Percentiles rank a stretch among this genome's conserved stretches.
These are phyloP conservation scores for Tephrocybe sp. DNA, from an alignment of 768 basidiomycete genomes.

Conservation along the genomic window DNA sequence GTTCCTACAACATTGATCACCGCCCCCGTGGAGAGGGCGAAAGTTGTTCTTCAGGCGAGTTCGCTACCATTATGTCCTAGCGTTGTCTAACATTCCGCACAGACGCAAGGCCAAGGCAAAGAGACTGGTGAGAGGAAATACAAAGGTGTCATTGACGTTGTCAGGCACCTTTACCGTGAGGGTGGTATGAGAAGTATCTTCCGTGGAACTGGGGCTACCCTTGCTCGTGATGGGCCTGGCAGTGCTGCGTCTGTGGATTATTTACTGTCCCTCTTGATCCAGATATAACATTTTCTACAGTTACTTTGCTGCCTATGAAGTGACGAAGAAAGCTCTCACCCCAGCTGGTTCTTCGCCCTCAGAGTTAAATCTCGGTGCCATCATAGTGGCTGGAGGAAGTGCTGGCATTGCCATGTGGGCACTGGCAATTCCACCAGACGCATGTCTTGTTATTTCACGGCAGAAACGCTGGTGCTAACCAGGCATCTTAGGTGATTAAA, in stretches of 20 bases:
- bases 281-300: slow-evolving; percentile 36
- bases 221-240: slow-evolving; percentile 94
- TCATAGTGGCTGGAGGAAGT: slow-evolving; percentile 89
- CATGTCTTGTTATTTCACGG: slow-evolving; percentile 35
- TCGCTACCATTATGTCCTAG: neutral
- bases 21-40: slow-evolving; percentile 96
- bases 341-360: slow-evolving; percentile 78
- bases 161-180: slow-evolving; percentile 88
- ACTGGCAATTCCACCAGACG: slow-evolving; percentile 95
- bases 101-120: slow-evolving; percentile 86
- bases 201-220: slow-evolving; percentile 90
- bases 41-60: slow-evolving; percentile 87
- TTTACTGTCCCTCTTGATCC: neutral
- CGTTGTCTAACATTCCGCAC: slow-evolving; percentile 9
- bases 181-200: slow-evolving; percentile 91
- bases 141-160: slow-evolving; percentile 89
- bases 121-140: slow-evolving; percentile 59
- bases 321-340: slow-evolving; percentile 84
- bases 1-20: slow-evolving; percentile 89
- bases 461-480: neutral
- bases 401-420: slow-evolving; percentile 99
- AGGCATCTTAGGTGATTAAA: slow-evolving; percentile 75
- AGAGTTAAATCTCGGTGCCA: slow-evolving; percentile 80
- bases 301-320: slow-evolving; percentile 97
- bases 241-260: slow-evolving; percentile 79